These are phyloP conservation scores for Cordia subcordata DNA, from an alignment of 257 asterid species.

Conservation along the genomic window DNA sequence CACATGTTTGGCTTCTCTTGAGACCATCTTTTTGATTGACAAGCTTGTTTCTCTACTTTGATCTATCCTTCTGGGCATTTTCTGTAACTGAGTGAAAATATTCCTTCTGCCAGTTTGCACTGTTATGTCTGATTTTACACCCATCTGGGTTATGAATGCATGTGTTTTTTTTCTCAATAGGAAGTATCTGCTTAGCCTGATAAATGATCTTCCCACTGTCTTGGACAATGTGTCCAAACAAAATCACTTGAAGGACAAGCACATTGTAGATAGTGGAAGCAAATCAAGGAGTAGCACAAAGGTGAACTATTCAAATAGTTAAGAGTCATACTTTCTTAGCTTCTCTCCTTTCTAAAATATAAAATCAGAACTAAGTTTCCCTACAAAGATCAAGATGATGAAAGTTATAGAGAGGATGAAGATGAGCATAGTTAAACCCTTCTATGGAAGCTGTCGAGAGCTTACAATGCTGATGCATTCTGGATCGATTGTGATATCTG, in stretches of 20 bases:
- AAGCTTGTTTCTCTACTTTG: too few species aligned
- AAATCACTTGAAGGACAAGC: background rate
- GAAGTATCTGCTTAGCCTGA: slow-evolving; percentile 3
- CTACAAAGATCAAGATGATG: slow-evolving; percentile 3
- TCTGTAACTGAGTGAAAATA: too few species aligned
- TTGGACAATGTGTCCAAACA: background rate
- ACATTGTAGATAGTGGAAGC: slow-evolving; percentile 2
- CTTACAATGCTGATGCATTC: slow-evolving; percentile 56
- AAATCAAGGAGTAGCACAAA: slow-evolving; percentile 3
- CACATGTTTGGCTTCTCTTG: too few species aligned
- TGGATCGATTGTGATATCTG: slow-evolving; percentile 69
- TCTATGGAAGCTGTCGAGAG: slow-evolving; percentile 66
- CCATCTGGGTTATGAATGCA: background rate
- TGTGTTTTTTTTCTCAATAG: background rate
- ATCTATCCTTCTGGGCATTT: too few species aligned
- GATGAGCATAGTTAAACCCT: slow-evolving; percentile 59
- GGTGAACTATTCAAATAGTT: background rate
- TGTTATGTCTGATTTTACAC: background rate
- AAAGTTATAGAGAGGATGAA: slow-evolving; percentile 42
- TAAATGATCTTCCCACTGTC: background rate
- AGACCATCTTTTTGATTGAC: too few species aligned
- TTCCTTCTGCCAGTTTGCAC: too few species aligned
- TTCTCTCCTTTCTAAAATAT: background rate
- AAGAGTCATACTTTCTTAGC: background rate
- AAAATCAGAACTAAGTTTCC: background rate